A percentile compares a stretch with the other conserved stretches of the same genome.
Evolutionary conservation across 2,329 filamentous ascomycete genomes (phyloP).

Genomic region (Talaromyces rugulosus): DNA sequence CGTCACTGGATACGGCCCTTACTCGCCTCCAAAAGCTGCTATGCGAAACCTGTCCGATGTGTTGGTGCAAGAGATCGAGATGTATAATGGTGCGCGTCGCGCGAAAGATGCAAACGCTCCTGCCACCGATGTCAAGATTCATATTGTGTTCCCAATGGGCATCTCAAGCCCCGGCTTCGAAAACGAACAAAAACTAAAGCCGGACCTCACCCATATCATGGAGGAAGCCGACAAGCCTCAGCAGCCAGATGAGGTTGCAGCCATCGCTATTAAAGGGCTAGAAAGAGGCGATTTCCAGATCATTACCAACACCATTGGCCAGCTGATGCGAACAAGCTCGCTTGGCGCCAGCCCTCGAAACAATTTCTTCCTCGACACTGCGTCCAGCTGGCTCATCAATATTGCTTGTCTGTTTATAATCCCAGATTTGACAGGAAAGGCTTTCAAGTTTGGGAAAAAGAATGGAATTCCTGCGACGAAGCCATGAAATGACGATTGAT

Average conservation of each 20-base stretch:
- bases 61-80: slow-evolving; percentile 73
- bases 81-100: slow-evolving; percentile 68
- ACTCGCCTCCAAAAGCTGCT: slow-evolving; percentile 80
- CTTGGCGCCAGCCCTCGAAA: slow-evolving; percentile 53
- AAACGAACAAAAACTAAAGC: slow-evolving; percentile 74
- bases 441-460: slow-evolving; percentile 55
- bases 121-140: slow-evolving; percentile 68
- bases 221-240: slow-evolving; percentile 81
- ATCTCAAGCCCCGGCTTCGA: slow-evolving; percentile 74
- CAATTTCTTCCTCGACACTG: slow-evolving; percentile 50
- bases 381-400: slow-evolving; percentile 51
- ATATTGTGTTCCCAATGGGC: slow-evolving; percentile 78
- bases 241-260: slow-evolving; percentile 72
- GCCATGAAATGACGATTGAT: not conserved
- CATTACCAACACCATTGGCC: slow-evolving; percentile 68
- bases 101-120: slow-evolving; percentile 38
- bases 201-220: slow-evolving; percentile 69
- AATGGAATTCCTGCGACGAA: slow-evolving; percentile 36
- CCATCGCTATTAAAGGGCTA: slow-evolving; percentile 64
- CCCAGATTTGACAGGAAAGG: slow-evolving; percentile 54
- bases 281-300: slow-evolving; percentile 78
- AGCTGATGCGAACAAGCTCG: slow-evolving; percentile 62
- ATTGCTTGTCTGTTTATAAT: slow-evolving; percentile 55
- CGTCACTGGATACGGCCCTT: slow-evolving; percentile 76
- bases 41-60: slow-evolving; percentile 79